These are phyloP conservation scores for Mikania micrantha DNA, from an alignment of 129 eudicot genomes.

Conservation along the genomic window DNA sequence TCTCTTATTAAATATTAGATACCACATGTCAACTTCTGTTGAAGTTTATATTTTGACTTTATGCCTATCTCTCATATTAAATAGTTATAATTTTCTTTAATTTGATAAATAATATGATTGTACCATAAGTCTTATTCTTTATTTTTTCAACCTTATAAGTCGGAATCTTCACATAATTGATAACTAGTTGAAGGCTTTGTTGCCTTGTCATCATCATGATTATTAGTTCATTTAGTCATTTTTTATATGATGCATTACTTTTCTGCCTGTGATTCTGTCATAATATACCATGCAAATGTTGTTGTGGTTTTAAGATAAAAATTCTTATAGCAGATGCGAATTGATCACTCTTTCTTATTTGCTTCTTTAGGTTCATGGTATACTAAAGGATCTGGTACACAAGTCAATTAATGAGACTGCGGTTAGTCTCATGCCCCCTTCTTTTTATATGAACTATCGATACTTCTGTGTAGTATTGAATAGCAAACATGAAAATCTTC, in stretches of 20 bases:
- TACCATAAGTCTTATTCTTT: no score
- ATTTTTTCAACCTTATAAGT: no score
- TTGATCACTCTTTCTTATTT: background rate
- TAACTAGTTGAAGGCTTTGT: background rate
- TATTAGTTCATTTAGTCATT: background rate
- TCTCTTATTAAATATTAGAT: no score
- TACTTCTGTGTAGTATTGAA: no score
- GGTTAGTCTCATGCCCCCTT: constrained; percentile 42
- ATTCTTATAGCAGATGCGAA: background rate
- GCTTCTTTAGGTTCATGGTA: constrained; percentile 69
- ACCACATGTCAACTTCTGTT: no score
- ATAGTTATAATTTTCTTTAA: no score
- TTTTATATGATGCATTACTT: background rate
- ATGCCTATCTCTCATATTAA: no score
- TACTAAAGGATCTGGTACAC: constrained; percentile 88
- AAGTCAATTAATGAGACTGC: constrained; percentile 78
- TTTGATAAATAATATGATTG: no score
- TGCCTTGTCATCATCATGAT: no score
- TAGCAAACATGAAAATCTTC: background rate
- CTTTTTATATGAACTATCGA: constrained; percentile 1
- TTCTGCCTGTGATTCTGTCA: background rate
- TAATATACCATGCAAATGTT: background rate
- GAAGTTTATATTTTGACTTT: no score
- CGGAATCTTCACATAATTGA: background rate
- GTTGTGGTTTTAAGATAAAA: background rate